Conservation (phyloP, 139 green algal genomes). For the Volvox reticuliferus region DNA sequence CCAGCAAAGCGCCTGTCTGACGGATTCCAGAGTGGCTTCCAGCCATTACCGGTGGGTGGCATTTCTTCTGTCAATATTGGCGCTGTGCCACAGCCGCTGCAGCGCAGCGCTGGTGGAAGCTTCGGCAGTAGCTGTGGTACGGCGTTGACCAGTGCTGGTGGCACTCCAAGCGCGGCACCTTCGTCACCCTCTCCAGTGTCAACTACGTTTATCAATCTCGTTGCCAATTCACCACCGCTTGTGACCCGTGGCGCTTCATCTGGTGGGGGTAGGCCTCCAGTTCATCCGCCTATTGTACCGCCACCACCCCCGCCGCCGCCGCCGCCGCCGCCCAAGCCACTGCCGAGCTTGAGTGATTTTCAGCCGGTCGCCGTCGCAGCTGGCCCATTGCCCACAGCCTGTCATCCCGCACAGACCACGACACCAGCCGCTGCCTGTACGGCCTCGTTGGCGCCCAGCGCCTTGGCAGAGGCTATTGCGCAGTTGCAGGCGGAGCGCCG, state of each 20-base stretch:
- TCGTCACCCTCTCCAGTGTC: neutral
- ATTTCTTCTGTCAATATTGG: no score
- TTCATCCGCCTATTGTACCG: neutral
- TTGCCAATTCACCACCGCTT: conserved; percentile 23
- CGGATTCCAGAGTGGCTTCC: neutral
- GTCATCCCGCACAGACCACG: neutral
- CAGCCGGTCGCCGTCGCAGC: neutral
- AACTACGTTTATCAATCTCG: neutral
- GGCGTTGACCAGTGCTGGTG: neutral
- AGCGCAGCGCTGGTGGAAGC: neutral
- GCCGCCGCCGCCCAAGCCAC: neutral
- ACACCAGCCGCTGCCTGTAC: neutral
- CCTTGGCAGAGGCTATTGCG: conserved; percentile 36
- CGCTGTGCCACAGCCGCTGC: neutral
- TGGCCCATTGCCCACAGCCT: neutral
- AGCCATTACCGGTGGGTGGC: neutral
- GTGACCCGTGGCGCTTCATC: neutral
- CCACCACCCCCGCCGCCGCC: neutral
- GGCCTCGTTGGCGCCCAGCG: neutral
- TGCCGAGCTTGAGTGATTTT: neutral
- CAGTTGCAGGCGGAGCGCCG: conserved; percentile 1
- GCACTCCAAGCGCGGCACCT: conserved; percentile 10
- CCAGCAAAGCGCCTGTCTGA: conserved; percentile 30
- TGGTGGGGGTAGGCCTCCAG: conserved; percentile 13
- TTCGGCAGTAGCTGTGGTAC: conserved; percentile 14